phyloP scores from a whole-genome alignment of 1,284 basidiomycete genomes.

The Cryptococcus depauperatus region DNA sequence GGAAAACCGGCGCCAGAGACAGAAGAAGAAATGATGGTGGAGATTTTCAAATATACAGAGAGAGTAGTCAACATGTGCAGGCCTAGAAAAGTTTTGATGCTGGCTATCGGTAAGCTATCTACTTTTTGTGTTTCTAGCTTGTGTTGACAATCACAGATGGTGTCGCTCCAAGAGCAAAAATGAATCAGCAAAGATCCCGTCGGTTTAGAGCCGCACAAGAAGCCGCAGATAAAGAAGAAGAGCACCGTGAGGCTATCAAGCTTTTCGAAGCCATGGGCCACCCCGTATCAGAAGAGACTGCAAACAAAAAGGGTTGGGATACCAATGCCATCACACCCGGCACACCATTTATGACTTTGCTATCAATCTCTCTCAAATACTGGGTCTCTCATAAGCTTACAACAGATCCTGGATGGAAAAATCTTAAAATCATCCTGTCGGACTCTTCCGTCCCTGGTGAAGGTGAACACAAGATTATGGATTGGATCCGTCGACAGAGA shows the following conservation, averaged over 20 bases:
- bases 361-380: slow-evolving; percentile 81
- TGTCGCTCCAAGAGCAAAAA: slow-evolving; percentile 95
- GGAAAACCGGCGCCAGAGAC: slow-evolving; percentile 91
- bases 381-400: slow-evolving; percentile 97
- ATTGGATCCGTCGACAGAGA: slow-evolving; percentile 87
- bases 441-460: slow-evolving; percentile 96
- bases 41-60: slow-evolving; percentile 95
- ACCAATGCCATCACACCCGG: slow-evolving; percentile 96
- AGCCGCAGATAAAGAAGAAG: slow-evolving; percentile 86
- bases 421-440: slow-evolving; percentile 89
- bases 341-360: slow-evolving; percentile 95
- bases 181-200: slow-evolving; percentile 97
- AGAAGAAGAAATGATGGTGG: slow-evolving; percentile 99
- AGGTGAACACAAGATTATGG: slow-evolving; percentile 99
- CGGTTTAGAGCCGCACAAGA: slow-evolving; percentile 93
- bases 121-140: not conserved
- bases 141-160: slow-evolving; percentile 56
- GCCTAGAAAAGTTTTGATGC: slow-evolving; percentile 89
- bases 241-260: slow-evolving; percentile 66
- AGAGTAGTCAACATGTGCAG: slow-evolving; percentile 95
- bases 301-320: slow-evolving; percentile 86
- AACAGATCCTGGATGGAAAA: slow-evolving; percentile 90
- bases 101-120: slow-evolving; percentile 75
- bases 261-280: slow-evolving; percentile 96
- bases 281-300: slow-evolving; percentile 71